phyloP scores from a whole-genome alignment of 371 early-diverging fungal genomes.

The Mucor saturninus region DNA sequence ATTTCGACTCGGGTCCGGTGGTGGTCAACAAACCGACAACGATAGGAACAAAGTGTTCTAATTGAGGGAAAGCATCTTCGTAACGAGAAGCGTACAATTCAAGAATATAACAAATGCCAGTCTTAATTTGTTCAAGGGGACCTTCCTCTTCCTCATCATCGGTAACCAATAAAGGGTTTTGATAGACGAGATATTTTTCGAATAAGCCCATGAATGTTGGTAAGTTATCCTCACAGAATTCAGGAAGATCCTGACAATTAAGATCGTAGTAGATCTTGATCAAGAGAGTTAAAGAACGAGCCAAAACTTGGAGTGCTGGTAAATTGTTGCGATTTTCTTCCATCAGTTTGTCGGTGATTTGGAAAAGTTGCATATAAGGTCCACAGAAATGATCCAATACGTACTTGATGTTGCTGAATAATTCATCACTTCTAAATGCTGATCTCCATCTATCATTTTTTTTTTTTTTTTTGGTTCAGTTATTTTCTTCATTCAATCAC shows the following conservation, averaged over 20 bases:
- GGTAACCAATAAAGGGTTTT: conserved; percentile 72
- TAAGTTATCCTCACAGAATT: conserved; percentile 94
- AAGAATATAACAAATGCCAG: conserved; percentile 88
- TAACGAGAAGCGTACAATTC: conserved; percentile 89
- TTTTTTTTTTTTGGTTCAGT: neutral
- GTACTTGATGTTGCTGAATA: conserved; percentile 88
- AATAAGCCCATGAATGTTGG: conserved; percentile 77
- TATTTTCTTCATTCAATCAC: too few relatives aligned
- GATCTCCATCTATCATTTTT: conserved; percentile 79
- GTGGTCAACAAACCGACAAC: conserved; percentile 86
- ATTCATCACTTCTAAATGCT: conserved; percentile 75
- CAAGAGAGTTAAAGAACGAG: conserved; percentile 78
- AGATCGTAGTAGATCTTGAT: conserved; percentile 89
- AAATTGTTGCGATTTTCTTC: conserved; percentile 66
- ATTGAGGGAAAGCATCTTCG: conserved; percentile 83
- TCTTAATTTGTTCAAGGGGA: conserved; percentile 84
- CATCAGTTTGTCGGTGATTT: conserved; percentile 84
- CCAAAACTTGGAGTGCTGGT: conserved; percentile 68
- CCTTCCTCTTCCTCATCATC: conserved; percentile 89
- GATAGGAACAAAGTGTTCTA: conserved; percentile 82
- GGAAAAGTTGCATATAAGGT: conserved; percentile 82
- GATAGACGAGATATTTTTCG: conserved; percentile 84
- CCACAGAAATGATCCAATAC: conserved; percentile 86
- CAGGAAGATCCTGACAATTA: conserved; percentile 95
- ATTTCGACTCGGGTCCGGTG: conserved; percentile 71